phyloP scores from a whole-genome alignment of 345 rosid species.

The Heritiera fomes region DNA sequence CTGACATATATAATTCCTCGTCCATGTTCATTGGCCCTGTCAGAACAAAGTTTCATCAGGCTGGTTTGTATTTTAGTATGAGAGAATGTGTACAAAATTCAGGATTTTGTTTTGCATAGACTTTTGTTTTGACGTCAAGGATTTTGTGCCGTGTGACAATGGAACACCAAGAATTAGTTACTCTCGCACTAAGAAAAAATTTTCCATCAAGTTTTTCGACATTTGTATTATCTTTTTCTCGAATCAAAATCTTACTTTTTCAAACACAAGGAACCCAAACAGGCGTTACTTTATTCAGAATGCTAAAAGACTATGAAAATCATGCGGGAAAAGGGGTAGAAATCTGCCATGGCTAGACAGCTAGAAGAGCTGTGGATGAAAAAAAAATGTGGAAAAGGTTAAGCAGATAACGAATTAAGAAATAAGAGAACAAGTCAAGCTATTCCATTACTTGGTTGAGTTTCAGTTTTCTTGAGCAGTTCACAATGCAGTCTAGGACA shows the following conservation, averaged over 20 bases:
- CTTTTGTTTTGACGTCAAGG: neutral
- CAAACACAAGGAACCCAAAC: neutral
- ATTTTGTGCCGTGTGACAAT: too few species aligned
- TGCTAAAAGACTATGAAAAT: neutral
- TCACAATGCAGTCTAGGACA: constrained; percentile 48
- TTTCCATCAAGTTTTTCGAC: too few species aligned
- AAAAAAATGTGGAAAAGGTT: neutral
- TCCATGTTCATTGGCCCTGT: neutral
- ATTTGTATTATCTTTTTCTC: too few species aligned
- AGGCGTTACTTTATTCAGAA: too few species aligned
- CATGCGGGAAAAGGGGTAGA: neutral
- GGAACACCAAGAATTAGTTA: too few species aligned
- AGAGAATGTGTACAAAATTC: neutral
- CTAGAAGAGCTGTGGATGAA: neutral
- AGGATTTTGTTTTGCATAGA: constrained; percentile 7
- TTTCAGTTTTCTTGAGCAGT: constrained; percentile 77
- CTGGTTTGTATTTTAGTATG: neutral
- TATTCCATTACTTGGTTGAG: constrained; percentile 28
- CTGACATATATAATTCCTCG: neutral
- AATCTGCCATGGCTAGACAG: constrained; percentile 5
- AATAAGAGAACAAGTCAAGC: constrained; percentile 32
- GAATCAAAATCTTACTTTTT: too few species aligned
- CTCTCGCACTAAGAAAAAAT: too few species aligned
- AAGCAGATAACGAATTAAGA: neutral
- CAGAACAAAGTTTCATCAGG: neutral